Evolutionary conservation across 495 filamentous ascomycete species (phyloP).

Genomic region (Penicillium ucsense): DNA sequence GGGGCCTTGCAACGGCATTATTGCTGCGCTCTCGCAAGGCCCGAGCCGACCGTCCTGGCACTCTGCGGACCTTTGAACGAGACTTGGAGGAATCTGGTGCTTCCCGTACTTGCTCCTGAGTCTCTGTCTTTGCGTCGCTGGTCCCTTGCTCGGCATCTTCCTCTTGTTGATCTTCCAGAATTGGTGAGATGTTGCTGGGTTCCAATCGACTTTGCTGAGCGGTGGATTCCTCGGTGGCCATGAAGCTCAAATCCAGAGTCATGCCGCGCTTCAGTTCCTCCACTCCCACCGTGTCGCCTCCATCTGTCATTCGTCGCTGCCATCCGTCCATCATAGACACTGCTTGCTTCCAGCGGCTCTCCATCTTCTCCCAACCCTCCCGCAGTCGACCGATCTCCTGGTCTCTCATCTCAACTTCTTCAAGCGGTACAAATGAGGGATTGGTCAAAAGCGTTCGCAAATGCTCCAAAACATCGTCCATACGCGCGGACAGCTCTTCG

Average conservation of each 20-base stretch:
- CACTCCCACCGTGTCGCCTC: constrained; percentile 69
- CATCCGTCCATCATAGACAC: constrained; percentile 86
- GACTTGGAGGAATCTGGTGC: constrained; percentile 3
- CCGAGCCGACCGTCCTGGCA: constrained; percentile 20
- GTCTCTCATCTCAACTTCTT: constrained; percentile 83
- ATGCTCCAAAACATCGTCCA: constrained; percentile 68
- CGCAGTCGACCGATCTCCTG: constrained; percentile 76
- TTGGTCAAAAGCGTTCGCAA: constrained; percentile 79
- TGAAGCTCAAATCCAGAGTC: constrained; percentile 51
- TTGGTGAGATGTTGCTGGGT: constrained; percentile 37
- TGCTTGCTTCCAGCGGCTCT: constrained; percentile 79
- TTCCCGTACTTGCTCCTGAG: constrained; percentile 22
- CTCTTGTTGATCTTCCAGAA: constrained; percentile 45
- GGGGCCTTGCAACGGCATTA: constrained; percentile 24
- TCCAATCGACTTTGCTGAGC: constrained; percentile 23
- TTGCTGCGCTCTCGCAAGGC: constrained; percentile 35
- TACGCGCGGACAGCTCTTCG: constrained; percentile 60
- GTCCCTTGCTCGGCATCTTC: constrained; percentile 40
- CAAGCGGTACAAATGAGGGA: constrained; percentile 92
- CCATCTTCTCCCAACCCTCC: constrained; percentile 85
- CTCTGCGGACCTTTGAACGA: constrained; percentile 15
- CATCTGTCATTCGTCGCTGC: constrained; percentile 72
- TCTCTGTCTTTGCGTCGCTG: constrained; percentile 16
- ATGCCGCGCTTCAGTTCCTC: constrained; percentile 76
- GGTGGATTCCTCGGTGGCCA: constrained; percentile 35